Conservation (phyloP, 129 eudicot genomes). For the Artemisia annua region DNA sequence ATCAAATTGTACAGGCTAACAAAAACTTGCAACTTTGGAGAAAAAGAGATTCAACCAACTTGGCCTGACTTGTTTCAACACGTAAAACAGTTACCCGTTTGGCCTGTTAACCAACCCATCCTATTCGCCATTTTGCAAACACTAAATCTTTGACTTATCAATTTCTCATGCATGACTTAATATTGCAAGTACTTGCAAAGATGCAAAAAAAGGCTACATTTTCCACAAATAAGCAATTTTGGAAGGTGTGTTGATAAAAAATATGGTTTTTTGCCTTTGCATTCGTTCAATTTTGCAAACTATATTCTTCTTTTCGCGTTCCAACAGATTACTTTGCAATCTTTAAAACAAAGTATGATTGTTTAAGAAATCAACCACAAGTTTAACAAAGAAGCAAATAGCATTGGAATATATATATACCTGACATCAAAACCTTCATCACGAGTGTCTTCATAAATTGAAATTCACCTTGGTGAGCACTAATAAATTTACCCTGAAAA, state of each 20-base stretch:
- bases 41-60: too few relatives aligned
- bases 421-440: conserved; percentile 51
- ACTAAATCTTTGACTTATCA: background rate
- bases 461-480: conserved; percentile 68
- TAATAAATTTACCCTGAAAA: conserved; percentile 66
- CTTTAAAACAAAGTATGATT: background rate
- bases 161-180: background rate
- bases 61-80: background rate
- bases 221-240: background rate
- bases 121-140: background rate
- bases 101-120: background rate
- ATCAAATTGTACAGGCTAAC: background rate
- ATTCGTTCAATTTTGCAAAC: background rate
- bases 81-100: background rate
- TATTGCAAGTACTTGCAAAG: conserved; percentile 4
- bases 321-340: background rate
- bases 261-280: background rate
- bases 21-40: too few relatives aligned
- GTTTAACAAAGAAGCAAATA: background rate
- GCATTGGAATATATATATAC: conserved; percentile 28
- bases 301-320: conserved; percentile 1
- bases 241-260: background rate
- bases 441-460: conserved; percentile 54
- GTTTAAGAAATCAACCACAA: background rate
- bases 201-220: background rate